Base-by-base conservation (phyloP, 2,329 filamentous ascomycete genomes). In the Myriosclerotinia curreyana region DNA sequence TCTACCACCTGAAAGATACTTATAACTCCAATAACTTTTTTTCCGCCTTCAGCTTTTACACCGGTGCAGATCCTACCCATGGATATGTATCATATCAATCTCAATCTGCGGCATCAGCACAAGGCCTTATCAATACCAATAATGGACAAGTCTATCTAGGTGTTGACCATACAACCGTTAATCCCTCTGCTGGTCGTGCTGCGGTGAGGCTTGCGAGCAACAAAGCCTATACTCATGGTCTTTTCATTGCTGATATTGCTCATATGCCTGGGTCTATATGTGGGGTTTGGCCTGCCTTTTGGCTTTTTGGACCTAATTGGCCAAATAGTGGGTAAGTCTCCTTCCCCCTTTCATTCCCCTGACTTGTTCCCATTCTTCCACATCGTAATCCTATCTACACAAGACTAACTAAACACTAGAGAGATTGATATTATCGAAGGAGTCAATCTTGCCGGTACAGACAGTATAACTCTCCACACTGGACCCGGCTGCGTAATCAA, bases 341-440 rank as follows among this genome's bases (percentile, higher is more conserved):
- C 15, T 0, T 17, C 34, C 28, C 28, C 7, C 0, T 22, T 25
- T 7, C 20, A 3, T 25, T 34, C 17, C 42, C 14, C 31, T n/a
- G 5, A 22, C 3, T 17, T 0, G 1, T 3, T 28, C 3, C 20
- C 22, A 17, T 5, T 3, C 20, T 34, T 36, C 2, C n/a, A 20
- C 11, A 46, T 17, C 6, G 1, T 12, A 36, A 1, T 2, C 11
- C 12, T 15, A 15, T 2, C 9, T 7, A 6, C 0, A 0, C 7
- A 25, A 20, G 9, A 6, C 55, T 58, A 2, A 58, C 28, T 2
- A 1, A 25, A 7, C 7, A 14, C 8, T 20, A 53, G 90, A 54
- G 90, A 93, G 77, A 90, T 94, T 71, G 90, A 94, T 74, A 89
- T 93, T 71, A 85, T 93, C 70, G 90, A 93, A 77, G 89, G 89